Conservation (phyloP, 2,329 filamentous ascomycete genomes). For the Penicillium sclerotiorum region DNA sequence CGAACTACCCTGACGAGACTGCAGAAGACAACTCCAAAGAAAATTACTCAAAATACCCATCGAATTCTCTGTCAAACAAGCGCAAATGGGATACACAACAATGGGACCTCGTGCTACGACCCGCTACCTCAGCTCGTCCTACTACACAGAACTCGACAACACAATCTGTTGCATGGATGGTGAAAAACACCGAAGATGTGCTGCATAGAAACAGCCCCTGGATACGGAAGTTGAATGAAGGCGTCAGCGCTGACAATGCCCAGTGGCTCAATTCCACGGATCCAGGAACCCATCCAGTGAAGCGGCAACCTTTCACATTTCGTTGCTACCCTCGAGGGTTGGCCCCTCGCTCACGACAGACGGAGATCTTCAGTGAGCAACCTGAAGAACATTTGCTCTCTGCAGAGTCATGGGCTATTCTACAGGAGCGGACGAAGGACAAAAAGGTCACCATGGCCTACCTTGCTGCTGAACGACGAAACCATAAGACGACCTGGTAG, state of each 20-base stretch:
- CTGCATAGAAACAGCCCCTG: background rate
- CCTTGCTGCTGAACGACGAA: constrained; percentile 11
- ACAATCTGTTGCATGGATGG: background rate
- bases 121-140: background rate
- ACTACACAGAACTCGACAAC: background rate
- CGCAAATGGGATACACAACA: background rate
- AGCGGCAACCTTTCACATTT: constrained; percentile 18
- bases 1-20: background rate
- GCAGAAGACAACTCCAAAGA: background rate
- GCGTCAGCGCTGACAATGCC: too few relatives aligned
- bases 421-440: constrained; percentile 5
- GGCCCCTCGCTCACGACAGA: constrained; percentile 19
- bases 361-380: constrained; percentile 22
- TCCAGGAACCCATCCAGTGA: background rate
- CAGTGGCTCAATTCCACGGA: background rate
- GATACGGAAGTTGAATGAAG: too few relatives aligned
- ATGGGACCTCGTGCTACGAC: constrained; percentile 4
- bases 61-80: background rate
- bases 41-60: background rate
- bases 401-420: constrained; percentile 13
- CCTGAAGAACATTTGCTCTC: constrained; percentile 17
- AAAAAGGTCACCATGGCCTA: constrained; percentile 14
- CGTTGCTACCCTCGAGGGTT: constrained; percentile 15
- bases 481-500: too few relatives aligned
- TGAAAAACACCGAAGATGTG: background rate